Percentiles rank a stretch among this genome's conserved stretches.
These are phyloP conservation scores for Ustilago hordei DNA, from an alignment of 1,284 basidiomycete genomes.

Conservation along the genomic window DNA sequence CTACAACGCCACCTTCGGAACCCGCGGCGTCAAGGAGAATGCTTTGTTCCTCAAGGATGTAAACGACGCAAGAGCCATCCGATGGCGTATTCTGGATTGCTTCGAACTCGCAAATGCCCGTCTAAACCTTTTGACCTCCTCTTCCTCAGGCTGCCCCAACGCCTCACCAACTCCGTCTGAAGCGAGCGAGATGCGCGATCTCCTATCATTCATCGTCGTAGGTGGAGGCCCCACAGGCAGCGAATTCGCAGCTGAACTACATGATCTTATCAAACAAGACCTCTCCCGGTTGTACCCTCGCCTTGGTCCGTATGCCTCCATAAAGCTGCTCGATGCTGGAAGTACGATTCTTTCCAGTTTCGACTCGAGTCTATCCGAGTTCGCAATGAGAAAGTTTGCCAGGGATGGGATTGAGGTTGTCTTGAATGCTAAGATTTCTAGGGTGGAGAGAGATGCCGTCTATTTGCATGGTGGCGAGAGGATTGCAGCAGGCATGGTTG, in stretches of 20 bases:
- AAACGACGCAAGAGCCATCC: conserved; percentile 82
- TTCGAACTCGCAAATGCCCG: conserved; percentile 78
- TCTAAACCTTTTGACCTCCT: conserved; percentile 67
- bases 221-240: conserved; percentile 56
- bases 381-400: conserved; percentile 62
- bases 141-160: conserved; percentile 71
- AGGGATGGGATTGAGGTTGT: conserved; percentile 40
- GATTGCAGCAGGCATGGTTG: conserved; percentile 75
- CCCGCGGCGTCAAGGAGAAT: conserved; percentile 69
- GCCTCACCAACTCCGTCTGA: no score
- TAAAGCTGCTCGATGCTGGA: conserved; percentile 60
- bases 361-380: conserved; percentile 58
- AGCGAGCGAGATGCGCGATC: background rate
- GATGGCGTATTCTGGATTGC: conserved; percentile 81
- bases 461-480: background rate
- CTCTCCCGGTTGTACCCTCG: conserved; percentile 73
- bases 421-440: conserved; percentile 27
- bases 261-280: conserved; percentile 78
- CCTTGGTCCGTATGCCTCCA: conserved; percentile 31
- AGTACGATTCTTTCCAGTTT: conserved; percentile 61
- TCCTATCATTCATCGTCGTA: conserved; percentile 53
- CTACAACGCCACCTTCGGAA: conserved; percentile 80
- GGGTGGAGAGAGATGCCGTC: conserved; percentile 33
- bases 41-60: conserved; percentile 78
- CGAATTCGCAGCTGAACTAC: conserved; percentile 77